Conservation (phyloP, 83 land plant genomes). For the Picea mariana region DNA sequence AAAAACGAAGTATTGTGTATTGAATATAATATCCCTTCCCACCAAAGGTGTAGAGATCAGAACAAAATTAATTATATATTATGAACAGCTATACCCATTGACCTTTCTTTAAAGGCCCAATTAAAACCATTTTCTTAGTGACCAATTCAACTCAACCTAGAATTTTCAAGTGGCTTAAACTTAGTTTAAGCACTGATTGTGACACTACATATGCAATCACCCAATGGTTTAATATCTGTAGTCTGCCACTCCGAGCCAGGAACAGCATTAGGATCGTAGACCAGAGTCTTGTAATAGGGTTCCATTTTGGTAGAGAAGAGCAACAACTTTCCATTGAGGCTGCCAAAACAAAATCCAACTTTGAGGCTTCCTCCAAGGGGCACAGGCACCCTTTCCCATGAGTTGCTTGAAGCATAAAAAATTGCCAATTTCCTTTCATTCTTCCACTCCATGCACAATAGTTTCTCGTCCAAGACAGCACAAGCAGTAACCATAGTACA, state of each 20-base stretch:
- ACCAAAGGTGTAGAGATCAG: no score
- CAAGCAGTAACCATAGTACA: constrained; percentile 83
- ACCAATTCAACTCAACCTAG: no score
- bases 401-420: constrained; percentile 50
- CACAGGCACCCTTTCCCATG: constrained; percentile 63
- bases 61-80: no score
- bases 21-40: no score
- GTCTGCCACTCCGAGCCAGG: constrained; percentile 67
- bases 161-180: no score
- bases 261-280: constrained; percentile 67
- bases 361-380: constrained; percentile 71
- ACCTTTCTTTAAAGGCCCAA: no score
- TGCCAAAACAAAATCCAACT: constrained; percentile 59
- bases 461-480: constrained; percentile 56
- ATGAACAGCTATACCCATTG: no score
- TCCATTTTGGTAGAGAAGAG: constrained; percentile 54
- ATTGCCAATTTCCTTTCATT: constrained; percentile 68
- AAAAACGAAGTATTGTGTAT: no score
- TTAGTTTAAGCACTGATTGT: constrained; percentile 36
- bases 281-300: constrained; percentile 44
- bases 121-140: no score
- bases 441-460: constrained; percentile 88
- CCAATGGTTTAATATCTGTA: constrained; percentile 58
- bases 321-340: constrained; percentile 56
- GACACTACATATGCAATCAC: constrained; percentile 66